These are phyloP conservation scores for Metarhizium humberi DNA, from an alignment of 2,329 filamentous ascomycete species.

Conservation along the genomic window DNA sequence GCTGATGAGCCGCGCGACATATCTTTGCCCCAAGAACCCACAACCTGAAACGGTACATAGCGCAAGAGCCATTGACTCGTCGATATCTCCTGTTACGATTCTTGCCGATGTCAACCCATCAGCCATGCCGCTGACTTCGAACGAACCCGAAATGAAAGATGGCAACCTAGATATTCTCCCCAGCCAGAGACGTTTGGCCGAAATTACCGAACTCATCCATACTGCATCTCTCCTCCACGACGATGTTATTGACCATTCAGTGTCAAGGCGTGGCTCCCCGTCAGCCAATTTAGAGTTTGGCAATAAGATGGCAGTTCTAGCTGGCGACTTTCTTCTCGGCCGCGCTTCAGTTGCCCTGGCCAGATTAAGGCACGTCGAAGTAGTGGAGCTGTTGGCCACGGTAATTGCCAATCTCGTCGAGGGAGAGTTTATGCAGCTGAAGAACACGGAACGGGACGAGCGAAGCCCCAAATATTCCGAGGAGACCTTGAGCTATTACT, in stretches of 20 bases:
- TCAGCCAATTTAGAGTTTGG: conserved; percentile 93
- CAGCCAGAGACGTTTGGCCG: conserved; percentile 83
- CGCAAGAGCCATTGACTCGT: conserved; percentile 38
- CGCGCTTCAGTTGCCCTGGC: conserved; percentile 90
- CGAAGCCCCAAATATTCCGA: conserved; percentile 76
- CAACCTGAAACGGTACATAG: conserved; percentile 30
- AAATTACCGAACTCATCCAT: conserved; percentile 96
- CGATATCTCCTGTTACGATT: conserved; percentile 45
- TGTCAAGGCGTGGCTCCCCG: conserved; percentile 71
- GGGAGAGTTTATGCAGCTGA: conserved; percentile 98
- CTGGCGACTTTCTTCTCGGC: conserved; percentile 92
- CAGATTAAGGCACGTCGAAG: conserved; percentile 82
- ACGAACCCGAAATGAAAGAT: conserved; percentile 26
- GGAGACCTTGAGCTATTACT: conserved; percentile 82
- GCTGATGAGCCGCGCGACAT: conserved; percentile 90
- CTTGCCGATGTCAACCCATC: conserved; percentile 77
- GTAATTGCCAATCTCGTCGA: conserved; percentile 97
- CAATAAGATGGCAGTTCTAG: conserved; percentile 98
- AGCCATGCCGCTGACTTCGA: conserved; percentile 33
- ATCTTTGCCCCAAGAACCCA: conserved; percentile 56
- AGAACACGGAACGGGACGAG: conserved; percentile 90
- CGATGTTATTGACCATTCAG: conserved; percentile 93
- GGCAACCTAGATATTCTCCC: conserved; percentile 66
- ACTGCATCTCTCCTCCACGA: conserved; percentile 94
- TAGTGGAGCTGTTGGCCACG: conserved; percentile 87